These are phyloP conservation scores for Emmonsiellopsis sp. DNA, from an alignment of 2,329 filamentous ascomycete species.

Conservation along the genomic window DNA sequence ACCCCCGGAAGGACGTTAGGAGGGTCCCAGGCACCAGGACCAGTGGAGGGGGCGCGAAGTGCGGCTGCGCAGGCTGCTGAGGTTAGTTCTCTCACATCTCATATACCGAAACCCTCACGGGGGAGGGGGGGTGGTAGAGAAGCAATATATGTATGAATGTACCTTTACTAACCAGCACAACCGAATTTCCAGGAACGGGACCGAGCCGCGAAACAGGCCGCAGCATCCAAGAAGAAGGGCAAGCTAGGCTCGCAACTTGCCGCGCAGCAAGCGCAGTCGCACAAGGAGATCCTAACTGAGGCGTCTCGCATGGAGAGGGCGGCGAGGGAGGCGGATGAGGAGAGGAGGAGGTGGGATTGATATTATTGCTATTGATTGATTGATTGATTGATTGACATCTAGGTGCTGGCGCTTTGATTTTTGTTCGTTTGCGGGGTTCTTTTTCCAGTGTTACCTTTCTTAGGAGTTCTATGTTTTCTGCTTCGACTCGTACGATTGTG, in stretches of 20 bases:
- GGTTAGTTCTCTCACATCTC: slow-evolving; percentile 45
- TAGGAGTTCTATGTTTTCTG: too few relatives aligned
- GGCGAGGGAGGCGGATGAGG: slow-evolving; percentile 57
- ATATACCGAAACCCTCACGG: not conserved
- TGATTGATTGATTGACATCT: not conserved
- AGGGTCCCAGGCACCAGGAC: slow-evolving; percentile 27
- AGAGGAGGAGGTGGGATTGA: slow-evolving; percentile 51
- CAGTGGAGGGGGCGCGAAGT: slow-evolving; percentile 44
- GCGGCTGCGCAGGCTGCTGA: slow-evolving; percentile 76
- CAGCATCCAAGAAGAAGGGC: slow-evolving; percentile 39
- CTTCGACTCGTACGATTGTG: too few relatives aligned
- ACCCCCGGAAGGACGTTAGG: slow-evolving; percentile 56
- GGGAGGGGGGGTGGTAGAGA: not conserved
- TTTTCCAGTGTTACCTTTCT: too few relatives aligned
- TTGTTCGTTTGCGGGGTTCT: too few relatives aligned
- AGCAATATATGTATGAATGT: too few relatives aligned
- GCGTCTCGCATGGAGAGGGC: slow-evolving; percentile 57
- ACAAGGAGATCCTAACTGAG: slow-evolving; percentile 56
- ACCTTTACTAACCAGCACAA: not conserved
- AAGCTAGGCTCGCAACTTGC: slow-evolving; percentile 63
- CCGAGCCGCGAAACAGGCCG: slow-evolving; percentile 50
- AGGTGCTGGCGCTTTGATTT: too few relatives aligned
- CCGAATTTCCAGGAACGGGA: slow-evolving; percentile 40
- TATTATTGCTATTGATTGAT: not conserved
- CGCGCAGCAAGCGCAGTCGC: slow-evolving; percentile 66